Evolutionary conservation across 1,284 basidiomycete genomes (phyloP).

Genomic region (Mycosarcoma mackinlayi): DNA sequence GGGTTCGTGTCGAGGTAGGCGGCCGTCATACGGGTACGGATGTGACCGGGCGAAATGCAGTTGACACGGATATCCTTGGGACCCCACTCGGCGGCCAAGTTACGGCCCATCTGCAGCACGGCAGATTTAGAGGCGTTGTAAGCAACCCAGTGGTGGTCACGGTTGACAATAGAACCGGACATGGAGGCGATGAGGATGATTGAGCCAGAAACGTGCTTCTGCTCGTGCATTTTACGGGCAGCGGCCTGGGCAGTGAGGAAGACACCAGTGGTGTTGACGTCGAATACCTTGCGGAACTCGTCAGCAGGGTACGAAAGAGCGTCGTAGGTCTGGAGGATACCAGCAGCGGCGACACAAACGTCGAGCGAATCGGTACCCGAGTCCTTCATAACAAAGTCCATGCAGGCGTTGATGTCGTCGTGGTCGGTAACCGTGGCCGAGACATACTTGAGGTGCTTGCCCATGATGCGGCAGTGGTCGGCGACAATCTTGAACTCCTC

Average conservation of each 20-base stretch:
- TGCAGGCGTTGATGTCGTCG: conserved; percentile 66
- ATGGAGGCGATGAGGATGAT: conserved; percentile 86
- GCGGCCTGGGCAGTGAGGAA: conserved; percentile 82
- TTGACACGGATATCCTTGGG: conserved; percentile 73
- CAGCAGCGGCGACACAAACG: conserved; percentile 80
- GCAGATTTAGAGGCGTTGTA: conserved; percentile 86
- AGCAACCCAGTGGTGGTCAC: conserved; percentile 77
- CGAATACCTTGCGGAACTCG: conserved; percentile 77
- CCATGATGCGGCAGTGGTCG: conserved; percentile 70
- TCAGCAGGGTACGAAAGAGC: conserved; percentile 79
- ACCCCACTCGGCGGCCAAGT: conserved; percentile 85
- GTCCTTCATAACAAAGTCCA: conserved; percentile 64
- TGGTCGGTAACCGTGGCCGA: conserved; percentile 73
- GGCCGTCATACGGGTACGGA: conserved; percentile 78
- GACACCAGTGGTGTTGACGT: conserved; percentile 80
- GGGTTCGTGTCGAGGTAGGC: conserved; percentile 79
- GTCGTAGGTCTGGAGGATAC: conserved; percentile 75
- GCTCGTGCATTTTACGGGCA: conserved; percentile 77
- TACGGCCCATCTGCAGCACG: conserved; percentile 82
- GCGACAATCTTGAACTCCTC: conserved; percentile 74
- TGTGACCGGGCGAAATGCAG: conserved; percentile 66
- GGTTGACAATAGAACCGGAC: conserved; percentile 85
- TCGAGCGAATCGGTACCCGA: conserved; percentile 74
- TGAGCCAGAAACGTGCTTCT: conserved; percentile 79
- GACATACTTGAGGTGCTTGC: conserved; percentile 75